These are phyloP conservation scores for Phylloboletellus chloephorus DNA, from an alignment of 1,284 basidiomycete genomes.

Conservation along the genomic window DNA sequence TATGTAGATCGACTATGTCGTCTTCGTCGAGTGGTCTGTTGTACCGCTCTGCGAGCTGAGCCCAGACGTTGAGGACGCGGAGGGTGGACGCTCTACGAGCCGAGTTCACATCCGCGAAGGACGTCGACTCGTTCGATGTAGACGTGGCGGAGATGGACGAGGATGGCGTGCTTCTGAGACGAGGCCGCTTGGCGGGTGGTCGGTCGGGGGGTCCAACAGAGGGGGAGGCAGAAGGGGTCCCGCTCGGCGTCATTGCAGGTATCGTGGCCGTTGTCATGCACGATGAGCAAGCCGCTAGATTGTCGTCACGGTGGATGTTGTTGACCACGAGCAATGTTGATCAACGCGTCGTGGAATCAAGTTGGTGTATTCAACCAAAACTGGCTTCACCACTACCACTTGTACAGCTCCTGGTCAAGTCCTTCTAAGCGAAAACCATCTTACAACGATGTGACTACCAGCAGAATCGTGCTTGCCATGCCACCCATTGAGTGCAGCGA, in stretches of 20 bases:
- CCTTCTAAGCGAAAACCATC: too few relatives aligned
- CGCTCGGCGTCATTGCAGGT: constrained; percentile 8
- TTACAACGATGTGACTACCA: too few relatives aligned
- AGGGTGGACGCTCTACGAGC: constrained; percentile 51
- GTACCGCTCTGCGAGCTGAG: constrained; percentile 60
- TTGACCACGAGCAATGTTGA: constrained; percentile 16
- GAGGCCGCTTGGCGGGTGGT: constrained; percentile 37
- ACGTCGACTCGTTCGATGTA: constrained; percentile 23
- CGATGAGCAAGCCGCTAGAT: constrained; percentile 5
- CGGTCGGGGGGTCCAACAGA: constrained; percentile 29
- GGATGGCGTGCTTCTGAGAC: constrained; percentile 32
- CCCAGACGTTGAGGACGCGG: constrained; percentile 59
- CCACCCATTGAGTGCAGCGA: too few relatives aligned
- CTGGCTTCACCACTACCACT: not conserved
- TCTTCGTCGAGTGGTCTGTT: constrained; percentile 63
- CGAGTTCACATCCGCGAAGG: constrained; percentile 40
- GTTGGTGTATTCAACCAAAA: constrained; percentile 16
- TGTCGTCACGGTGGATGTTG: constrained; percentile 7
- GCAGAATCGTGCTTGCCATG: too few relatives aligned
- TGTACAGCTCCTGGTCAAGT: constrained; percentile 1
- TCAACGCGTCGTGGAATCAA: constrained; percentile 18
- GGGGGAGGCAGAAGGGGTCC: constrained; percentile 28
- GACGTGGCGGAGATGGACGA: constrained; percentile 27
- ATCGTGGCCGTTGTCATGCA: constrained; percentile 13
- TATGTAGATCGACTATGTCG: constrained; percentile 65